phyloP scores from a whole-genome alignment of 768 basidiomycete genomes.

The Boletus tylopilopsis region DNA sequence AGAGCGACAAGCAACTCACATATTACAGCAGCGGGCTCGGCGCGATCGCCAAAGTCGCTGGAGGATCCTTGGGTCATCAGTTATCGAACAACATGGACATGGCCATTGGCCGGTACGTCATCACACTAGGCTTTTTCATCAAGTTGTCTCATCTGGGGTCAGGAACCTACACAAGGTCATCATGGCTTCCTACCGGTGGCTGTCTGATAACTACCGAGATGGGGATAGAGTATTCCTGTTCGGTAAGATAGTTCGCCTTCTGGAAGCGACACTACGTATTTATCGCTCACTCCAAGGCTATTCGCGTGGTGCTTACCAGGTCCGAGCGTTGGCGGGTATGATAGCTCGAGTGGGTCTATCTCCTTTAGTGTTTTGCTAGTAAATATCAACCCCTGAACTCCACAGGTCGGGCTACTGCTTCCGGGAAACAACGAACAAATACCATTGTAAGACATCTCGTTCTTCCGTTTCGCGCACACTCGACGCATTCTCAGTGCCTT shows the following conservation, averaged over 20 bases:
- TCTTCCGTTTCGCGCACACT: not conserved
- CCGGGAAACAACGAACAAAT: conserved; percentile 41
- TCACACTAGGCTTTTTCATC: not conserved
- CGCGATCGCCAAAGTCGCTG: conserved; percentile 27
- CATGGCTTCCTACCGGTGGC: conserved; percentile 38
- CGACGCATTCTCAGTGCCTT: conserved; percentile 31
- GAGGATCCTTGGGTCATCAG: conserved; percentile 16
- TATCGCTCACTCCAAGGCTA: conserved; percentile 32
- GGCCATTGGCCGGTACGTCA: conserved; percentile 35
- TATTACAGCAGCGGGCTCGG: conserved; percentile 43
- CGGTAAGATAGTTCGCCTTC: conserved; percentile 22
- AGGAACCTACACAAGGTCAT: conserved; percentile 37
- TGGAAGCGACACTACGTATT: not conserved
- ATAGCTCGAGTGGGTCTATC: conserved; percentile 33
- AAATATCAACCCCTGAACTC: not conserved
- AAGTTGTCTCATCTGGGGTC: not conserved
- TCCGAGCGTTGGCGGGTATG: conserved; percentile 42
- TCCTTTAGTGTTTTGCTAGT: not conserved
- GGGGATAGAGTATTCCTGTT: conserved; percentile 42
- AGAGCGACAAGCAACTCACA: conserved; percentile 32
- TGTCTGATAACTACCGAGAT: conserved; percentile 35
- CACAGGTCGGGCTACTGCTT: conserved; percentile 39
- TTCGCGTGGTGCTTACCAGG: conserved; percentile 48
- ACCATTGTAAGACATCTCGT: conserved; percentile 29
- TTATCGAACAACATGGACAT: conserved; percentile 31